A percentile compares a stretch with the other conserved stretches of the same genome.
These are phyloP conservation scores for Plenodomus tracheiphilus DNA, from an alignment of 2,329 filamentous ascomycete genomes.

Conservation along the genomic window DNA sequence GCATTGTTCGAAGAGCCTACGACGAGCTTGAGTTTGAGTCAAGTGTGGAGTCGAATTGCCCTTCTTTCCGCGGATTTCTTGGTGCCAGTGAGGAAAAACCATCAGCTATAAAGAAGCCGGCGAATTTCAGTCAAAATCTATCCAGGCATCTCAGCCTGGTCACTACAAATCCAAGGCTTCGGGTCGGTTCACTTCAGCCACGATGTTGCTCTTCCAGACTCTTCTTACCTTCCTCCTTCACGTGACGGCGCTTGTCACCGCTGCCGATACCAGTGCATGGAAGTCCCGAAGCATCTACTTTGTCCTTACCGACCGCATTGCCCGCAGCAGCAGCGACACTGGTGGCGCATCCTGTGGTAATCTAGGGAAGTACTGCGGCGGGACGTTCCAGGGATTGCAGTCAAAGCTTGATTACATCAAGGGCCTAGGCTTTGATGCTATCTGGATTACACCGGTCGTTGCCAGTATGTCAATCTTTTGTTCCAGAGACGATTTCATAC, in stretches of 20 bases:
- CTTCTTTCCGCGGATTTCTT: background rate
- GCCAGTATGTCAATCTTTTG: slow-evolving; percentile 26
- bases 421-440: slow-evolving; percentile 54
- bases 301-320: slow-evolving; percentile 42
- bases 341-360: slow-evolving; percentile 36
- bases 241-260: slow-evolving; percentile 7
- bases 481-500: background rate
- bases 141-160: slow-evolving; percentile 3
- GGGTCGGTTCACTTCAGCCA: slow-evolving; percentile 3
- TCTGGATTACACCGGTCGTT: slow-evolving; percentile 51
- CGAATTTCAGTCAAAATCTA: background rate
- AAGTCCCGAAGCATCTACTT: slow-evolving; percentile 45
- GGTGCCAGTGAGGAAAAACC: background rate
- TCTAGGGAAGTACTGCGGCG: slow-evolving; percentile 53
- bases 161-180: slow-evolving; percentile 1
- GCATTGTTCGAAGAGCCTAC: background rate
- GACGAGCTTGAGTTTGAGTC: background rate
- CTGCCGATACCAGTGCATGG: slow-evolving; percentile 40
- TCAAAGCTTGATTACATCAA: slow-evolving; percentile 56
- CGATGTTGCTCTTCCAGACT: slow-evolving; percentile 25
- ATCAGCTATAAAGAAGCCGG: background rate
- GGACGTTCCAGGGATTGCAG: slow-evolving; percentile 55
- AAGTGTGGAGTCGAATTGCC: background rate
- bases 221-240: slow-evolving; percentile 16
- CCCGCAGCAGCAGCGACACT: slow-evolving; percentile 37